Conservation (phyloP, 805 yeast species). For the Metschnikowia noctiluminum region DNA sequence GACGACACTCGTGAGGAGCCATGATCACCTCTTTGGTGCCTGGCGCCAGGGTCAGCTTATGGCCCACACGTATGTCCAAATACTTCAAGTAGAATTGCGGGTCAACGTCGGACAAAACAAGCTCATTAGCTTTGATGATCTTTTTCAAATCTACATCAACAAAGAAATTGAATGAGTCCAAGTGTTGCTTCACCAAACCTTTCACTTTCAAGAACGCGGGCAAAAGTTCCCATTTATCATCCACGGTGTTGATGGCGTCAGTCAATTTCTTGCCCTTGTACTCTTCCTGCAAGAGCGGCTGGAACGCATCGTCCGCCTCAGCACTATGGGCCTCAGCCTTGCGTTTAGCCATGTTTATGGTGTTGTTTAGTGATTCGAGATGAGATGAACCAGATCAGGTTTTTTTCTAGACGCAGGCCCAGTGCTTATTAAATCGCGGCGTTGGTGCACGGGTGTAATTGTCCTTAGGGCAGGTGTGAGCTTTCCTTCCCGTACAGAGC, state of each 20-base stretch:
- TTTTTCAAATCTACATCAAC: slow-evolving; percentile 91
- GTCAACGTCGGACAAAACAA: slow-evolving; percentile 93
- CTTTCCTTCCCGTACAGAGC: too few relatives aligned
- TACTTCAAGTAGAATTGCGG: slow-evolving; percentile 98
- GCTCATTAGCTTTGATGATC: slow-evolving; percentile 92
- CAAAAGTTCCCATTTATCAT: slow-evolving; percentile 93
- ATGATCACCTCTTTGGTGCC: slow-evolving; percentile 61
- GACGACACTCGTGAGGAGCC: slow-evolving; percentile 97
- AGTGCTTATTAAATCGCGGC: neutral
- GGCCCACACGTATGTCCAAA: slow-evolving; percentile 94
- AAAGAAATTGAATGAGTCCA: slow-evolving; percentile 96
- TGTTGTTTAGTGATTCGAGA: neutral
- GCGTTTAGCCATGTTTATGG: slow-evolving; percentile 13
- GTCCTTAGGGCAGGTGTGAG: too few relatives aligned
- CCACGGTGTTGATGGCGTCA: slow-evolving; percentile 86
- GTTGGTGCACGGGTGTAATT: neutral
- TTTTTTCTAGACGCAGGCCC: slow-evolving; percentile 4
- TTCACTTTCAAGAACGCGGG: slow-evolving; percentile 98
- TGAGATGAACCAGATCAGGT: slow-evolving; percentile 1
- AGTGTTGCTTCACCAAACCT: slow-evolving; percentile 96
- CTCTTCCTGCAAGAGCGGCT: slow-evolving; percentile 71
- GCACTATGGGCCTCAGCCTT: slow-evolving; percentile 11
- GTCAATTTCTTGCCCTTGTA: slow-evolving; percentile 84
- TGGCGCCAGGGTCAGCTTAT: slow-evolving; percentile 53
- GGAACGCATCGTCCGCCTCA: slow-evolving; percentile 56